Evolutionary conservation across 306 rosid species (phyloP), one percentile per base, ranked within the genome.

Genomic region (Vicia villosa): DNA sequence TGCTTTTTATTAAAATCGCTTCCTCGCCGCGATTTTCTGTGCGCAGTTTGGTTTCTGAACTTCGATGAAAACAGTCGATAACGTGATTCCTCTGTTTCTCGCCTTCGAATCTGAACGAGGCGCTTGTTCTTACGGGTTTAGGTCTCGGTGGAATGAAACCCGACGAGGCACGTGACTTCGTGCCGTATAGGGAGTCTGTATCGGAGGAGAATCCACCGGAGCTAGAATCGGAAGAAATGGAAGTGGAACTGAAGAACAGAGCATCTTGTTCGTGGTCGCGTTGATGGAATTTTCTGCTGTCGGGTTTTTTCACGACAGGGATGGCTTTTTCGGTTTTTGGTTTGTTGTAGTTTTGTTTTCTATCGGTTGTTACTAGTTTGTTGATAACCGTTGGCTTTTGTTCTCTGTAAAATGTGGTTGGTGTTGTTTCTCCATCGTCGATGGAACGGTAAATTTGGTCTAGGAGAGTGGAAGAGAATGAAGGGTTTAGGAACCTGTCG

Each of bases 391-490:
- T 78, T 19, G 79, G 51, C 43, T 81, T 77, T 14, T 79, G 50
- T 52, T 83, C 82, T 12, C 80, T 74, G 80, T 69, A 82, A 57
- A 85, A 85, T 42, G 74, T 87, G 52, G 76, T 69, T 3, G 76
- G n/a, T n/a, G n/a, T 72, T 34, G 34, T 79, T 28, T 85, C 87
- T 0, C 77, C 83, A 0, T 87, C 91, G 60, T 94, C 97, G 12
- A 95, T 84, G 20, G 99, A 95, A 17, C 84, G 87, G 86, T 95
- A 91, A 28, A 95, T 95, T 73, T 91, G 84, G 69, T 95, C 97
- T 0, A 95, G 84, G 10, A 95, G 95, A 17, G 74, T 75, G 8
- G 99, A 84, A 41, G 99, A 95, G 88, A 91, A 91, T 9, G 97
- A 85, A 2, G 96, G 95, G 71, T 30, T 78, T 15, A 51, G 57